A percentile compares a stretch with the other conserved stretches of the same genome.
These are phyloP conservation scores for Medakamo hakoo DNA, from an alignment of 139 green algal species.

Conservation along the genomic window DNA sequence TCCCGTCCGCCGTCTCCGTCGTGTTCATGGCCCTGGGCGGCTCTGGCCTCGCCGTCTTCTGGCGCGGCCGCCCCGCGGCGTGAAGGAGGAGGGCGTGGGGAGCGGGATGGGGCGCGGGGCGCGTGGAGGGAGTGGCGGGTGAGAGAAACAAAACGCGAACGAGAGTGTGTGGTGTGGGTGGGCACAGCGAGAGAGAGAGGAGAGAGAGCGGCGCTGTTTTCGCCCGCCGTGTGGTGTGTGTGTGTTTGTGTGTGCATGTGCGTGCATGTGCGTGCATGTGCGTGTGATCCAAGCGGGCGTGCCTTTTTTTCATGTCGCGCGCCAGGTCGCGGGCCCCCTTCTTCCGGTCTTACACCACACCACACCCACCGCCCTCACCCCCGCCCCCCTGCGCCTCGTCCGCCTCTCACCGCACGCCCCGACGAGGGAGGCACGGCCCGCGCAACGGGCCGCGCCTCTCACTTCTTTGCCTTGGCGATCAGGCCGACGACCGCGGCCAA, in stretches of 20 bases:
- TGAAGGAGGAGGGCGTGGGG: neutral
- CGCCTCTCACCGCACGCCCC: too few species aligned
- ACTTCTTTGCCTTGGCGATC: too few species aligned
- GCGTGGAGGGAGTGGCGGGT: neutral
- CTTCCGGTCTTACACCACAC: neutral
- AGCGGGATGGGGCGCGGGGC: neutral
- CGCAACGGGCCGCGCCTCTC: too few species aligned
- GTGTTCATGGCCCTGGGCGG: constrained; percentile 21
- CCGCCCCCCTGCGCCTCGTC: too few species aligned
- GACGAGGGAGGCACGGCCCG: too few species aligned
- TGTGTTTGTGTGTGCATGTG: neutral
- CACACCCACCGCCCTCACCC: too few species aligned
- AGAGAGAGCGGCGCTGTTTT: neutral
- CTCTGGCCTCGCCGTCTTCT: constrained; percentile 15
- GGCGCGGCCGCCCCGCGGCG: constrained; percentile 1
- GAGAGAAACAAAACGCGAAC: neutral
- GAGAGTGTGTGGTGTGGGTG: too few species aligned
- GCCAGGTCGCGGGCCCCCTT: neutral
- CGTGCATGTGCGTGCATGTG: neutral
- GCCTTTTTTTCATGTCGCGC: constrained; percentile 5
- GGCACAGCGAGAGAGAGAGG: neutral
- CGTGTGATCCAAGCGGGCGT: neutral
- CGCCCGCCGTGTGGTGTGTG: neutral
- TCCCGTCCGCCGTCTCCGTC: constrained; percentile 34
- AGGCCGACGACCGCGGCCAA: constrained; percentile 4